These are phyloP conservation scores for Ogataea chonburiensis DNA, from an alignment of 805 yeast genomes.

Conservation along the genomic window DNA sequence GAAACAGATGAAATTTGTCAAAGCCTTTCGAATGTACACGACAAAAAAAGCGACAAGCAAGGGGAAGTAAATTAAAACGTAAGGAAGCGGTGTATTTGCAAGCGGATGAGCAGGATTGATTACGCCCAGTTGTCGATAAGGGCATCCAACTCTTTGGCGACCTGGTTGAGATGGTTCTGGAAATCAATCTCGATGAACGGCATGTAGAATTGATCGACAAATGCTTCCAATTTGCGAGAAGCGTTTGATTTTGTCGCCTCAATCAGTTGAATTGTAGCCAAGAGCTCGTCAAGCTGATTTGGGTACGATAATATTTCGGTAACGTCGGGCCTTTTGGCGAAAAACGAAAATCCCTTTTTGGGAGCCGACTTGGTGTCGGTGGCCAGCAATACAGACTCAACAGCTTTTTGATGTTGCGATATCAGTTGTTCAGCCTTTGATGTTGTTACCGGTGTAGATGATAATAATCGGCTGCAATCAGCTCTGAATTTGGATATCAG, in stretches of 20 bases:
- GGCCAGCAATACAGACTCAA: background rate
- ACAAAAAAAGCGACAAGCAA: slow-evolving; percentile 1
- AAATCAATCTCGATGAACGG: slow-evolving; percentile 17
- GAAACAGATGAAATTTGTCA: background rate
- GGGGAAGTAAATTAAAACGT: background rate
- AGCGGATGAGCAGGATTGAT: too few relatives aligned
- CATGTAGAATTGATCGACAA: slow-evolving; percentile 9
- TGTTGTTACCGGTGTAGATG: background rate
- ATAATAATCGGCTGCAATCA: background rate
- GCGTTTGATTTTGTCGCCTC: background rate
- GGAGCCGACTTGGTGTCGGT: background rate
- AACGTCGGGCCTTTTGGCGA: background rate
- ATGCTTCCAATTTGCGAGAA: background rate
- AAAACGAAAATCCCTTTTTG: background rate
- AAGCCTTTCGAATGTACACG: slow-evolving; percentile 4
- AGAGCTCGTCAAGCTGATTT: background rate
- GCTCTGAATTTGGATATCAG: slow-evolving; percentile 2
- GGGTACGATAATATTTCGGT: background rate
- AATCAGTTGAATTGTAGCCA: too few relatives aligned
- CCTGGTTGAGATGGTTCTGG: slow-evolving; percentile 6
- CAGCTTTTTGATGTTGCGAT: background rate
- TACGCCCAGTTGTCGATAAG: slow-evolving; percentile 11
- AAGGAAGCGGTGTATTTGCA: too few relatives aligned
- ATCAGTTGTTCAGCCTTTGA: too few relatives aligned
- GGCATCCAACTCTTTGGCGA: slow-evolving; percentile 10